Evolutionary conservation across 441 rosid species (phyloP), one percentile per base, ranked within the genome.

Genomic region (Populus tomentosa): DNA sequence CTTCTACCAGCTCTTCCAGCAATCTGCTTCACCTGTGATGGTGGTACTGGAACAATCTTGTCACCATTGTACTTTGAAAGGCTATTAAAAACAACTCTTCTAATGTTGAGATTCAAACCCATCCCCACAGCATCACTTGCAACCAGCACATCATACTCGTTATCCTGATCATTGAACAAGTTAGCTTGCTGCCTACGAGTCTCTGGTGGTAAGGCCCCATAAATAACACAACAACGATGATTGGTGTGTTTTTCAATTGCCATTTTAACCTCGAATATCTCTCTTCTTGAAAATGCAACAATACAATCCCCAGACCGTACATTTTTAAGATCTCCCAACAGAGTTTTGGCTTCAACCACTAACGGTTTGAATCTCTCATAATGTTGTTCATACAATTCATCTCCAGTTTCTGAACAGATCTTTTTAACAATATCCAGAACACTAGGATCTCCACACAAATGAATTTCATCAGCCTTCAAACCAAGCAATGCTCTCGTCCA

Each of bases 1-100:
- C 99, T 89, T 75, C 99, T 86, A 68, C 99, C 98, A 75, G 99
- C 98, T 87, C 99, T 88, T 72, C 99, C 99, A 0, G 95, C 99
- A 77, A 95, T 95, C 87, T 93, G 99, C 86, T 95, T 95, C 77
- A 95, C 95, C 74, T 93, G 98, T 50, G 97, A 90, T 13, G 97
- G 89, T 0, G 95, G 91, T 18, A 95, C 97, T 14, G 97, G 90
- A 73, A 93, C 94, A 11, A 86, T 79, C 86, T 88, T 95, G 79
- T 92, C 93, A 9, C 99, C 99, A 64, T 95, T 93, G 82, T 90
- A 95, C 81, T 95, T 95, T 20, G 89, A 81, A 77, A 95, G 88
- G 62, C 82, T 87, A 80, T 91, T 80, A 72, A 95, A 95, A 40
- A 93, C 95, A 36, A 95, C 97, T 77, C 99, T 83, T 86, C 97